Base-by-base conservation (phyloP, 2,329 filamentous ascomycete species). In the Chaetomiaceae sp. region DNA sequence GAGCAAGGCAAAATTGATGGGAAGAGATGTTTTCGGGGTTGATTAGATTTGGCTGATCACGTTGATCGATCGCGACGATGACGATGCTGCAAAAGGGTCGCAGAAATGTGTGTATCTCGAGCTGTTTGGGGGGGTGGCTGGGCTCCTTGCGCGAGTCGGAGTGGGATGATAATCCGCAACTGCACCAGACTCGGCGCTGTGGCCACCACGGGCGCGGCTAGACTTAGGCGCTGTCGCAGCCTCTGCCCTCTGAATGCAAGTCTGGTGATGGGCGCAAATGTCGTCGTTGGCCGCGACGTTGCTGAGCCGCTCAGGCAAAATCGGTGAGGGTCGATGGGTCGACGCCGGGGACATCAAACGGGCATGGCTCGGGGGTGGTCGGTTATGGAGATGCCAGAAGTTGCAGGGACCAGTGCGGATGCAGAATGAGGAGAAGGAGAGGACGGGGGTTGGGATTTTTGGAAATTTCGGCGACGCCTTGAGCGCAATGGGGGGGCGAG, bases 391-490 rank as follows among this genome's bases (percentile, higher is more conserved):
- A 47, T 51, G 52, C 30, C 51, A 52, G 44, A 44, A 27, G 41
- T 48, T 51, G 48, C 48, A 54, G 55, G 55, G 50, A 54, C 45
- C 51, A 53, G 51, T 55, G 55, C 42, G 47, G 47, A 51, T 57
- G 53, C 50, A 39, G 48, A 50, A 46, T n/a, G 42, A 55, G 53
- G 55, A 53, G 51, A 44, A 54, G 50, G 43, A 43, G 54, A 40
- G 50, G 53, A 55, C 27, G 54, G 55, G 57, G 59, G 54, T 59
- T 59, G 57, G 57, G 55, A 51, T 56, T 62, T 60, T 57, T 57
- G 48, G 58, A 60, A 57, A 58, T 60, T 62, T 62, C 57, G 56
- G 58, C 56, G 56, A 57, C 55, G 55, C 53, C 44, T 59, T 57
- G 58, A 55, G 51, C 54, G 56, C 52, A 55, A 61, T 60, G 53